A percentile compares a stretch with the other conserved stretches of the same genome.
These are phyloP conservation scores for Rhododendron henanense DNA, from an alignment of 148 eudicot species.

Conservation along the genomic window DNA sequence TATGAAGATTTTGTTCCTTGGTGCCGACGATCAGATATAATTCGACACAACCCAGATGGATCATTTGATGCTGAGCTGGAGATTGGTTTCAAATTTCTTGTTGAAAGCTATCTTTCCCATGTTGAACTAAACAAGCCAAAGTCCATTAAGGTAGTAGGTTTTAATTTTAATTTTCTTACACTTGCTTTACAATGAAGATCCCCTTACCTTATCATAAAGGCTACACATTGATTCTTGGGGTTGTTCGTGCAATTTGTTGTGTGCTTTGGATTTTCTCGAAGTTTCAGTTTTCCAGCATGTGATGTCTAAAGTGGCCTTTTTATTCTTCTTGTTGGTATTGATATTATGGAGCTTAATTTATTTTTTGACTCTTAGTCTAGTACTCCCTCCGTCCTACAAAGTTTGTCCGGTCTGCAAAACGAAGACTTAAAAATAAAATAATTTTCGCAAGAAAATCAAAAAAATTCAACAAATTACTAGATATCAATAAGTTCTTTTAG, in stretches of 20 bases:
- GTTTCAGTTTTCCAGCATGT: neutral
- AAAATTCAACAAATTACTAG: too few relatives aligned
- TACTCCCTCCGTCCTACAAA: too few relatives aligned
- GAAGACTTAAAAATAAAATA: too few relatives aligned
- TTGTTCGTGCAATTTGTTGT: neutral
- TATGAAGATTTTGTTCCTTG: constrained; percentile 89
- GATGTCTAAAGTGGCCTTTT: neutral
- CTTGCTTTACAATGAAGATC: neutral
- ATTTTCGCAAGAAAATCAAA: too few relatives aligned
- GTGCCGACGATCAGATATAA: constrained; percentile 80
- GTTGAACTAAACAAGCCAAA: constrained; percentile 64
- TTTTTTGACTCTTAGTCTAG: neutral
- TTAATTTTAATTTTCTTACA: neutral
- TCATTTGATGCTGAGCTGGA: constrained; percentile 90
- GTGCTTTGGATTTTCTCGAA: neutral
- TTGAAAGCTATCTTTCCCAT: constrained; percentile 87
- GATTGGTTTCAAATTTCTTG: constrained; percentile 84
- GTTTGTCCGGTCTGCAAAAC: too few relatives aligned
- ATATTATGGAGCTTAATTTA: neutral
- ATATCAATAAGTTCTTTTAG: too few relatives aligned
- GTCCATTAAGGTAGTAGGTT: constrained; percentile 54
- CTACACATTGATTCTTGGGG: neutral
- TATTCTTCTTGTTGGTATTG: neutral
- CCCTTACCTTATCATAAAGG: neutral
- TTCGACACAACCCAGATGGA: constrained; percentile 66